Base-by-base conservation (phyloP, 1,284 basidiomycete species). In the Hymenochaete sp. region DNA sequence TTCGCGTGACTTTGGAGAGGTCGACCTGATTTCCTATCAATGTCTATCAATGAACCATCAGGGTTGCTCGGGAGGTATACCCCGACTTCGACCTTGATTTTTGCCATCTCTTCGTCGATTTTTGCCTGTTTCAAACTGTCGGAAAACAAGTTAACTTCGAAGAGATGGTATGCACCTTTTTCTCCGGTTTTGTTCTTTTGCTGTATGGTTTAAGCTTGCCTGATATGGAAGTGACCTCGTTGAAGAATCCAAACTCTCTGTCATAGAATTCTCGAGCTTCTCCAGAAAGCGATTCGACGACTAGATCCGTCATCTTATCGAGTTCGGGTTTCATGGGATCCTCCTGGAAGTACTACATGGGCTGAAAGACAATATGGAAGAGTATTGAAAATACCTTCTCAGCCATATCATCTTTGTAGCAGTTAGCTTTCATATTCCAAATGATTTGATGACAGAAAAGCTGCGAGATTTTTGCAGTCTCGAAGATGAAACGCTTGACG, bases 351-450 rank as follows among this genome's bases (percentile, higher is more conserved):
- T 4, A n/a, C n/a, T n/a, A 41, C 45, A 27, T 56, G 32, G 24
- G 14, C 10, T 31, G 27, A 32, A 22, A 10, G 45, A 31, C 18
- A 11, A 13, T 9, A 8, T 22, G 3, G 3, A 33, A 21, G 37
- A 8, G 16, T 28, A 25, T 27, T 3, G 31, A 19, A 67, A 81
- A 52, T 56, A 90, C 91, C 52, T 84, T 74, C 62, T 91, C 86
- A 8, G 75, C 85, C 9, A 72, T 70, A 57, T 98, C 96, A 57
- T 95, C 96, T 57, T 86, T 91, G 64, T 83, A 97, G 52, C 84
- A 91, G 61, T 99, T 99, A 3, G 96, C 96, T 59, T 96, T 96
- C 96, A 98, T 98, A 63, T 98, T 99, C 96, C 96, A 99, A 53
- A 99, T 92, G 52, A 98, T 98, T 67, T 99, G 96, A 63, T 99